Conservation (phyloP, 2,329 filamentous ascomycete species). For the Venturia carpophila region DNA sequence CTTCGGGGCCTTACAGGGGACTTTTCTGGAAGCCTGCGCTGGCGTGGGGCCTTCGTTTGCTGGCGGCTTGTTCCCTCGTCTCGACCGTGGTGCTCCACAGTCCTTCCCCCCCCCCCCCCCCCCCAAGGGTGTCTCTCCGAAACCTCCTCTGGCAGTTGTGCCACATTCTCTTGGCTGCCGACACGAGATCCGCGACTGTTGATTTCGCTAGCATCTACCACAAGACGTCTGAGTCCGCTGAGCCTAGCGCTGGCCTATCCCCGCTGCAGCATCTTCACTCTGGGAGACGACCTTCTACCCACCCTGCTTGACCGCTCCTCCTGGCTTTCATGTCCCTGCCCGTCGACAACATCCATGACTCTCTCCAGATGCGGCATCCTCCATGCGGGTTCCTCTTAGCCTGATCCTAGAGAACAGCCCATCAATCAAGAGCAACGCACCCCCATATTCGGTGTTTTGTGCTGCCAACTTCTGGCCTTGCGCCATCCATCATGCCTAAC, state of each 20-base stretch:
- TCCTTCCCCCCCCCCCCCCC: too few relatives aligned
- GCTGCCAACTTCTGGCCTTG: slow-evolving; percentile 13
- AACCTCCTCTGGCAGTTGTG: background rate
- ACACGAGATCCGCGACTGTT: slow-evolving; percentile 12
- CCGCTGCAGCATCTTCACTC: slow-evolving; percentile 1
- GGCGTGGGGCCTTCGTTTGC: background rate
- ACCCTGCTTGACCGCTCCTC: slow-evolving; percentile 14
- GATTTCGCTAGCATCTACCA: background rate
- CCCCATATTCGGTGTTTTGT: slow-evolving; percentile 15
- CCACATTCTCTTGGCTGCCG: slow-evolving; percentile 12
- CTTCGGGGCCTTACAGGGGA: background rate
- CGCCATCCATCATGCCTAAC: slow-evolving; percentile 15
- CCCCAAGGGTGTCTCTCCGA: slow-evolving; percentile 8
- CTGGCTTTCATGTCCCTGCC: background rate
- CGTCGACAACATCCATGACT: slow-evolving; percentile 1
- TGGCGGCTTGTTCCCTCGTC: background rate
- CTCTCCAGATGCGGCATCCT: background rate
- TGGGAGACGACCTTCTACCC: slow-evolving; percentile 8
- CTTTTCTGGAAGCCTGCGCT: slow-evolving; percentile 10
- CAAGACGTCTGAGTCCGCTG: too few relatives aligned
- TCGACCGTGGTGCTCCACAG: background rate
- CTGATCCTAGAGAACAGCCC: background rate
- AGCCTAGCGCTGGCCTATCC: too few relatives aligned
- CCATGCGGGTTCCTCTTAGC: background rate
- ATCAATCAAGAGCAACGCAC: background rate